A percentile compares a stretch with the other conserved stretches of the same genome.
Evolutionary conservation across 2,329 filamentous ascomycete genomes (phyloP).

Genomic region (Zymoseptoria crescenta): DNA sequence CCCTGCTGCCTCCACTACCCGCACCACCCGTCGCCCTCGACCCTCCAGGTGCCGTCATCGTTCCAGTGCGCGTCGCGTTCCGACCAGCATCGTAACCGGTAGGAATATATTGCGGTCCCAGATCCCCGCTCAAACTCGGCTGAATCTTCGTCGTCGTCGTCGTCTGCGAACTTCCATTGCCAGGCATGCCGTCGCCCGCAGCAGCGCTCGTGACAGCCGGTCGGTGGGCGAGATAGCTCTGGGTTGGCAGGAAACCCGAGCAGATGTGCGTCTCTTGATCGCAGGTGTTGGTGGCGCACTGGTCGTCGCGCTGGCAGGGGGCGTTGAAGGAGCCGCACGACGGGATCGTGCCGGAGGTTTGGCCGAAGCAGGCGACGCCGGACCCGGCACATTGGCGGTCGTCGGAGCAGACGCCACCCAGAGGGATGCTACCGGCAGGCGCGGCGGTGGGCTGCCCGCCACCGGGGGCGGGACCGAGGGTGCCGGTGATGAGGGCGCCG

Average conservation of each 20-base stretch:
- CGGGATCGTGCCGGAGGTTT: conserved; percentile 2
- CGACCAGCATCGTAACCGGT: background rate
- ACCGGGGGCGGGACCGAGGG: background rate
- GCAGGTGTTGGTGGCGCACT: conserved; percentile 18
- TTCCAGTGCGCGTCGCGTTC: no score
- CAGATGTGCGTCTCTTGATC: conserved; percentile 4
- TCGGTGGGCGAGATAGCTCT: background rate
- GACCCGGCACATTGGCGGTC: conserved; percentile 8
- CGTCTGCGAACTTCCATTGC: background rate
- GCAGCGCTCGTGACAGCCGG: background rate
- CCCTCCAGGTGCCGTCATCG: background rate
- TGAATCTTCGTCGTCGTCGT: background rate
- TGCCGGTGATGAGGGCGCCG: background rate
- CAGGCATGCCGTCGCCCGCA: no score
- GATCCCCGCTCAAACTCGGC: background rate
- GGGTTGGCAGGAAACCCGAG: conserved; percentile 1
- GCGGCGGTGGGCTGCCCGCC: conserved; percentile 6
- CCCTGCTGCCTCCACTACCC: background rate
- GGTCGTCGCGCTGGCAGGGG: conserved; percentile 8
- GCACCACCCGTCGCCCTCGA: background rate
- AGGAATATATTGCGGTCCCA: background rate
- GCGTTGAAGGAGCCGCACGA: conserved; percentile 16
- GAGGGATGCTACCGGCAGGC: conserved; percentile 9
- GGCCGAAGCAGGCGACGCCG: conserved; percentile 13
- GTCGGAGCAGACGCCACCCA: conserved; percentile 11